Percentiles rank a stretch among this genome's conserved stretches.
These are phyloP conservation scores for Trichoderma reesei DNA, from an alignment of 495 filamentous ascomycete genomes.

Conservation along the genomic window DNA sequence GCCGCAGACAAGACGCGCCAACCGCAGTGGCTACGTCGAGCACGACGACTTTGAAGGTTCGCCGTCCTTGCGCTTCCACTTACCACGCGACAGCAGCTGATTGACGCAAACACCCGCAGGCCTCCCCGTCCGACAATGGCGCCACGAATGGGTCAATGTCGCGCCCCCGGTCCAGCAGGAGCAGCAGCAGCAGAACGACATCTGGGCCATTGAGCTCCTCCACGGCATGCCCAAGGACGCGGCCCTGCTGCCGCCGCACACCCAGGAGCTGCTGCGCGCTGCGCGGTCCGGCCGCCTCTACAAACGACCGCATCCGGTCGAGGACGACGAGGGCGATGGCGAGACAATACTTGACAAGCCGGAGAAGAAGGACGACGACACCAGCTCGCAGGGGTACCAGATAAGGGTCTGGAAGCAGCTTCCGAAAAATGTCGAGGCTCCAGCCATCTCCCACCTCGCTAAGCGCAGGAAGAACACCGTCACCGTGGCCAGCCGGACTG, in stretches of 20 bases:
- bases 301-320: slow-evolving; percentile 42
- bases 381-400: slow-evolving; percentile 53
- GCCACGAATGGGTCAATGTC: slow-evolving; percentile 58
- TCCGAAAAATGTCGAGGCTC: slow-evolving; percentile 63
- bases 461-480: slow-evolving; percentile 70
- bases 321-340: slow-evolving; percentile 42
- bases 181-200: slow-evolving; percentile 37
- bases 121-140: slow-evolving; percentile 87
- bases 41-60: slow-evolving; percentile 85
- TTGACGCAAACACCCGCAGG: slow-evolving; percentile 36
- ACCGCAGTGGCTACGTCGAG: slow-evolving; percentile 64
- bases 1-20: slow-evolving; percentile 52
- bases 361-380: slow-evolving; percentile 25
- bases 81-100: slow-evolving; percentile 2
- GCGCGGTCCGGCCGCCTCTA: slow-evolving; percentile 67
- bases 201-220: slow-evolving; percentile 49
- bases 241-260: slow-evolving; percentile 66
- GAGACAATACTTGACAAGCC: slow-evolving; percentile 25
- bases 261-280: slow-evolving; percentile 73
- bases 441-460: slow-evolving; percentile 72
- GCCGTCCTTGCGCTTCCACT: neutral
- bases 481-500: slow-evolving; percentile 34
- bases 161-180: slow-evolving; percentile 54
- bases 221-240: slow-evolving; percentile 79
- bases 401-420: slow-evolving; percentile 71